Evolutionary conservation across 306 rosid species (phyloP).

Genomic region (Ceratonia siliqua): DNA sequence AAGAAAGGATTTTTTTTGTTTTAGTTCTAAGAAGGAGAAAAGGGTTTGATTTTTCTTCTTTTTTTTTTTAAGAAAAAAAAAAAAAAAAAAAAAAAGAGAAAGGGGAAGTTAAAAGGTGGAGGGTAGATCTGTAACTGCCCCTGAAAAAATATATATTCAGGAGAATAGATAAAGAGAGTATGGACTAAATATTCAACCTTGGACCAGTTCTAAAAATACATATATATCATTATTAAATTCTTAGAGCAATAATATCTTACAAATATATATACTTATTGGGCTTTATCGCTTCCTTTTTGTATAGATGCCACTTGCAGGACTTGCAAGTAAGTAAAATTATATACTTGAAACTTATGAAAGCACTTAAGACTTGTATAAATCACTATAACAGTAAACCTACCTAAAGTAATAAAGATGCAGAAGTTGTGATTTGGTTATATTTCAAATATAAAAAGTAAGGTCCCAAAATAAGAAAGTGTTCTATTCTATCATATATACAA

Average conservation of each 20-base stretch:
- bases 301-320: not conserved
- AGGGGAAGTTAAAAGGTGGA: not conserved
- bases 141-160: not conserved
- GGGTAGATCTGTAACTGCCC: not conserved
- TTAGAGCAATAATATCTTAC: too few species aligned
- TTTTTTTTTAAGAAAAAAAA: too few species aligned
- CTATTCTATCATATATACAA: not conserved
- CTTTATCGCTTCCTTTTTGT: not conserved
- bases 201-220: not conserved
- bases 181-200: not conserved
- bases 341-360: not conserved
- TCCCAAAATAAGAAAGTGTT: not conserved
- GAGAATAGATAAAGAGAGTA: not conserved
- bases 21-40: not conserved
- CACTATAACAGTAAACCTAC: not conserved
- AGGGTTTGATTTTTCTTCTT: too few species aligned
- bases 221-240: too few species aligned
- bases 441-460: not conserved
- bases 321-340: not conserved
- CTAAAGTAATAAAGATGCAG: too few species aligned
- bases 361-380: not conserved
- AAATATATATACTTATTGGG: not conserved
- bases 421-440: not conserved
- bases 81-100: not conserved
- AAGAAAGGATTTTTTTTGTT: not conserved